These are phyloP conservation scores for Candida glucosophila DNA, from an alignment of 1,139 yeast genomes.

Conservation along the genomic window DNA sequence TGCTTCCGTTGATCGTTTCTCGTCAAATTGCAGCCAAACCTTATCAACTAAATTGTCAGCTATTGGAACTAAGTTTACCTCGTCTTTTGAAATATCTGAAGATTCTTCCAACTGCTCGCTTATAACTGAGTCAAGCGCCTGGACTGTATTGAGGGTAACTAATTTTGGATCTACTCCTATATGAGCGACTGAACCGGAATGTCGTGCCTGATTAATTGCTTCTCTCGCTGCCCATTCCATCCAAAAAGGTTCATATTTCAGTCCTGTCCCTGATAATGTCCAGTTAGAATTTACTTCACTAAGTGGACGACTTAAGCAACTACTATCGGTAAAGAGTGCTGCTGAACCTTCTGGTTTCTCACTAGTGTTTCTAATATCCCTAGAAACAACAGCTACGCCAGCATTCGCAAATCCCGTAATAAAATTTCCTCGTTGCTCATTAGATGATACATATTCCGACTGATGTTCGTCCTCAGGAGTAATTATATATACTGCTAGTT, in stretches of 20 bases:
- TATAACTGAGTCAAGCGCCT: constrained; percentile 17
- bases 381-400: constrained; percentile 81
- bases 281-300: constrained; percentile 86
- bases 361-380: constrained; percentile 55
- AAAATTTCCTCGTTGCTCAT: constrained; percentile 78
- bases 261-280: constrained; percentile 78
- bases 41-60: constrained; percentile 62
- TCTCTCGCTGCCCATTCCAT: constrained; percentile 71
- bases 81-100: constrained; percentile 37
- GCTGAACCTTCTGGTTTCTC: constrained; percentile 60
- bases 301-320: constrained; percentile 86
- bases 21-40: constrained; percentile 58
- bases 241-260: constrained; percentile 72
- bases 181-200: constrained; percentile 30
- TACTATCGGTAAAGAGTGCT: constrained; percentile 84
- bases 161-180: constrained; percentile 56
- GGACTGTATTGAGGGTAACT: constrained; percentile 39
- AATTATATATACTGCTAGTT: constrained; percentile 42
- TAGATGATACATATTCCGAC: constrained; percentile 74
- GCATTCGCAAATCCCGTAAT: constrained; percentile 89
- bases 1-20: constrained; percentile 37
- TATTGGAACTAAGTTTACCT: constrained; percentile 55
- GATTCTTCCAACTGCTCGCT: constrained; percentile 10
- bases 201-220: constrained; percentile 45
- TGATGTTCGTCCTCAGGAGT: constrained; percentile 91